A percentile compares a stretch with the other conserved stretches of the same genome.
phyloP scores from a whole-genome alignment of 2,329 filamentous ascomycete species.

The Zymoseptoria brevis region DNA sequence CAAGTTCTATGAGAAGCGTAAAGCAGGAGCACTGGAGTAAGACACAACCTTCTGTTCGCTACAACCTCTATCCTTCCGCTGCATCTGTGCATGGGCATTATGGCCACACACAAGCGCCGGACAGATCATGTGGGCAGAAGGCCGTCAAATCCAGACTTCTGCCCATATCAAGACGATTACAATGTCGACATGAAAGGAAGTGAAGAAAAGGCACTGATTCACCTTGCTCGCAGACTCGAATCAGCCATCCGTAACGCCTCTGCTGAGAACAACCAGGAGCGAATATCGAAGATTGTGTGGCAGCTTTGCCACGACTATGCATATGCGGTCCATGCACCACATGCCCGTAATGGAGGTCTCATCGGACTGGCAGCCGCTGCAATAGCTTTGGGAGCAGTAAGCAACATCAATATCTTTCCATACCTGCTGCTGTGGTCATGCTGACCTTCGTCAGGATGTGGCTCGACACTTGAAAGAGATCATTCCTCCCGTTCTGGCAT shows the following conservation, averaged over 20 bases:
- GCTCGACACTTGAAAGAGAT: constrained; percentile 88
- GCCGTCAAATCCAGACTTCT: neutral
- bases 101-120: neutral
- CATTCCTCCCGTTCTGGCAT: constrained; percentile 90
- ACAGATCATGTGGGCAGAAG: neutral
- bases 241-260: constrained; percentile 80
- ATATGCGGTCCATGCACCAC: constrained; percentile 92
- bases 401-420: constrained; percentile 30
- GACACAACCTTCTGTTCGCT: constrained; percentile 28
- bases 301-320: constrained; percentile 97
- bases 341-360: constrained; percentile 90
- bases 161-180: constrained; percentile 13
- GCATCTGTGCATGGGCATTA: neutral
- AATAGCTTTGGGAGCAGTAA: constrained; percentile 84
- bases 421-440: neutral
- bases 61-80: neutral
- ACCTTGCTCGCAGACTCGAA: constrained; percentile 59
- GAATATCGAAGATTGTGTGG: constrained; percentile 80
- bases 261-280: constrained; percentile 65
- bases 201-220: constrained; percentile 12
- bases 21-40: constrained; percentile 92
- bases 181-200: constrained; percentile 8
- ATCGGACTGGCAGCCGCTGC: constrained; percentile 93
- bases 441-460: constrained; percentile 57
- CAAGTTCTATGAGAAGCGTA: constrained; percentile 97